Evolutionary conservation across 768 basidiomycete species (phyloP), one percentile per base, ranked within the genome.

Genomic region (Leccinum pellstonianum): DNA sequence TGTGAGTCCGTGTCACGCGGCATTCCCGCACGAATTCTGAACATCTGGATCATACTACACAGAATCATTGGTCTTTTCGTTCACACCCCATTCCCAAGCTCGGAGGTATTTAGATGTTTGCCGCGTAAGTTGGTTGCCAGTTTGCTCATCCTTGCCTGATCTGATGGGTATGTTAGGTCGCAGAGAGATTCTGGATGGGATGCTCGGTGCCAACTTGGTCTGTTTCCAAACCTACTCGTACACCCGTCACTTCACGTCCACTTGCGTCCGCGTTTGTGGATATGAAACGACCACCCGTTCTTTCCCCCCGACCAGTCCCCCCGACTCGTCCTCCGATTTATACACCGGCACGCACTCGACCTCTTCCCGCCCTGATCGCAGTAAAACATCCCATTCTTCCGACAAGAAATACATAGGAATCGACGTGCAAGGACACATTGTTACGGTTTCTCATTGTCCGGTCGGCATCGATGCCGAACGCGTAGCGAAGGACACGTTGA

Each of bases 161-260:
- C 37, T 66, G 46, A 64, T 54, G 14, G 4, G 37, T 52, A 31
- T n/a, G 0, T n/a, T 60, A 86, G 87, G 87, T 52, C 86, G 96
- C 51, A 91, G 90, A 67, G 95, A 98, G 76, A 92, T 98, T 61
- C 81, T 99, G 25, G 94, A 98, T 63, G 97, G 96, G 38, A 97
- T 99, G 93, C 88, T 98, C 49, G 95, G 95, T 31, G 94, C 96
- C 52, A 95, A 97, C 76, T 83, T 97, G 35, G 86, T 98, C 52
- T 95, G 93, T 74, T 98, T 99, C 91, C 92, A 93, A 80, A 97
- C 95, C 0, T 97, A 96, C 75, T 95, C 93, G 3, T 96, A 97
- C 78, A 87, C 90, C 10, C 86, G 96, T 6, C 96, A 98, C 76
- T 99, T 99, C 76, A 86, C 85, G 29, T 95, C 92, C 17, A 93